A percentile compares a stretch with the other conserved stretches of the same genome.
These are phyloP conservation scores for Fusarium agapanthi DNA, from an alignment of 2,329 filamentous ascomycete species.

Conservation along the genomic window DNA sequence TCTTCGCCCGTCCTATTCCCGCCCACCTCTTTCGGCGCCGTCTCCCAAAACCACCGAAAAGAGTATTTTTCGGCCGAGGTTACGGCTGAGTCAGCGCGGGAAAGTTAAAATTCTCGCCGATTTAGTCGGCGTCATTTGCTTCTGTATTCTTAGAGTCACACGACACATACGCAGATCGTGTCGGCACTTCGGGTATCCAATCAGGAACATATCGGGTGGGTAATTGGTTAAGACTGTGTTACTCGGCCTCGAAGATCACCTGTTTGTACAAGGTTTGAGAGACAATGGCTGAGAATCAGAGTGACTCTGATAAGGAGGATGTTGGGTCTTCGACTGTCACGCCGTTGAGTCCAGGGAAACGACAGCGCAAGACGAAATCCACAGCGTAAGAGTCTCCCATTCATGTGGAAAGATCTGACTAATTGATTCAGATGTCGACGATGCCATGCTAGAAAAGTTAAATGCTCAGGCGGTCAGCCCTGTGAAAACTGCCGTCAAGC, in stretches of 20 bases:
- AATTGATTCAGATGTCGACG: constrained; percentile 39
- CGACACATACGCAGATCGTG: constrained; percentile 1
- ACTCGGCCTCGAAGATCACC: neutral
- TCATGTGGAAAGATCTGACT: neutral
- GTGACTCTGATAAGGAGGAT: constrained; percentile 36
- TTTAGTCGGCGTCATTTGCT: constrained; percentile 8
- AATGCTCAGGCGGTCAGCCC: constrained; percentile 47
- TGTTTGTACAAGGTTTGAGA: neutral
- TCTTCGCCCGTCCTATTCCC: neutral
- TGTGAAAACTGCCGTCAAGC: constrained; percentile 46
- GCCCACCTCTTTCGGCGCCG: neutral
- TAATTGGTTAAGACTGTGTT: neutral
- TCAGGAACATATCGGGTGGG: constrained; percentile 19
- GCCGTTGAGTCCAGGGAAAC: constrained; percentile 13
- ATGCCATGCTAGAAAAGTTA: constrained; percentile 48
- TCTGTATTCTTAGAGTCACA: constrained; percentile 8
- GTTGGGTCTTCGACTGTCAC: constrained; percentile 14
- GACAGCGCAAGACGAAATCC: constrained; percentile 39
- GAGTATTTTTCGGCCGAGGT: constrained; percentile 14
- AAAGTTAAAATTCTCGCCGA: constrained; percentile 7
- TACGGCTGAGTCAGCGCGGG: constrained; percentile 35
- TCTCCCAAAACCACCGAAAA: constrained; percentile 9
- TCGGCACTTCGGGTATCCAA: constrained; percentile 1
- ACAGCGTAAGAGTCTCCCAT: constrained; percentile 28
- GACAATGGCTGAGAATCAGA: neutral